These are phyloP conservation scores for Calophaca sinica DNA, from an alignment of 306 rosid species.

Conservation along the genomic window DNA sequence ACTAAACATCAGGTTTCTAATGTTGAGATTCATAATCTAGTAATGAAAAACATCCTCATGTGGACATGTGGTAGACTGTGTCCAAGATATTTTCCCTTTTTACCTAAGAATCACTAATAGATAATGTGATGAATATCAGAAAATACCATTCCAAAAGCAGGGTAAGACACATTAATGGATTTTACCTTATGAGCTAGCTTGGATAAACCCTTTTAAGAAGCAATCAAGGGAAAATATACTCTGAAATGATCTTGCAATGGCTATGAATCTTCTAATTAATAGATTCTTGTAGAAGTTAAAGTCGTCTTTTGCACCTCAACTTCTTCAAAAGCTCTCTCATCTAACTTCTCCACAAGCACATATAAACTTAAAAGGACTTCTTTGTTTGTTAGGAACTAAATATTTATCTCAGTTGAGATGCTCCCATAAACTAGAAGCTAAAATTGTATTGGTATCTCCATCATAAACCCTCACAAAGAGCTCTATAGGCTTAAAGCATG, in stretches of 20 bases:
- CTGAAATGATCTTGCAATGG: conserved; percentile 15
- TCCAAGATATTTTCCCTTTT: conserved; percentile 23
- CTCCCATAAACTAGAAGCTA: background rate
- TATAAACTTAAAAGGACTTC: background rate
- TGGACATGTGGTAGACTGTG: conserved; percentile 12
- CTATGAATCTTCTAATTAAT: background rate
- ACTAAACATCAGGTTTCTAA: conserved; percentile 33
- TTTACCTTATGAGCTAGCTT: background rate
- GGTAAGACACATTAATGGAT: background rate
- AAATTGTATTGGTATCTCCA: background rate
- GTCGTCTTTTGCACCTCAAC: background rate
- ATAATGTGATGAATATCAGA: background rate
- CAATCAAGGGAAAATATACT: background rate
- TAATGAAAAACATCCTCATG: background rate
- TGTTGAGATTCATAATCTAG: conserved; percentile 25
- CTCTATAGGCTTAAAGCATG: background rate
- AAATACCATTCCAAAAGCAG: conserved; percentile 20
- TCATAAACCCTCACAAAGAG: background rate
- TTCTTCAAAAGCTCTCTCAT: background rate
- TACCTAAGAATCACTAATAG: background rate
- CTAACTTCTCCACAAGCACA: background rate
- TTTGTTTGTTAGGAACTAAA: background rate
- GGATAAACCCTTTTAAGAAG: background rate
- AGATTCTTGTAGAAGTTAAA: background rate
- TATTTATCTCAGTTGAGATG: background rate